Base-by-base conservation (phyloP, 1,284 basidiomycete species). In the Tilletia indica region DNA sequence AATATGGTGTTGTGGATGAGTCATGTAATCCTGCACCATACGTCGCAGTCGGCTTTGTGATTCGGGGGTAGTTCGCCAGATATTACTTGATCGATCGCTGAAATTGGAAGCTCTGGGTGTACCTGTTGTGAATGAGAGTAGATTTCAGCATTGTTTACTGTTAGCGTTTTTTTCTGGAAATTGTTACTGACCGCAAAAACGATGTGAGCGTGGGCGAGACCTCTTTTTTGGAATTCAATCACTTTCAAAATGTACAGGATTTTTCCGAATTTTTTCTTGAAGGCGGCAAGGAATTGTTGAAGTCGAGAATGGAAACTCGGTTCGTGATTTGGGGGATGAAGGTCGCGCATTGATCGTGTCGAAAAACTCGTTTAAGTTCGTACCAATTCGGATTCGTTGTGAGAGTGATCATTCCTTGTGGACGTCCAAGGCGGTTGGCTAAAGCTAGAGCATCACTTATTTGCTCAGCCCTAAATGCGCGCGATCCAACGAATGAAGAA, bases 311-410 rank as follows among this genome's bases (percentile, higher is more conserved):
- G 6, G 58, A 61, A 61, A 61, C 21, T 4, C 58, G 21, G 3
- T 9, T 31, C 19, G 58, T 61, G 21, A 61, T 16, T 31, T 61
- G 58, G 5, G 58, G 58, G 25, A 61, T 31, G 14, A 14, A 6
- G 25, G 58, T 61, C 5, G 58, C 25, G 19, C 5, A 34, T 31
- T 61, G 58, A 34, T 31, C 58, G 21, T 11, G 58, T 5, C 12
- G 58, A 31, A 61, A 31, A 31, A 61, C 34, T 31, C 3, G 16
- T 31, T 8, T 25, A 6, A 61, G 4, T 19, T 61, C 58, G 8
- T 11, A 31, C 58, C 58, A 61, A 6, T 61, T 36, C 16, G 58
- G 58, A 36, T 61, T 61, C 5, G 58, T 61, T 11, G 58, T 61
- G 4, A 61, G 5, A 31, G 58, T 61, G 12, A 61, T 6, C 58